Evolutionary conservation across 139 green algal species (phyloP).

Genomic region (Tetradesmus obliquus): DNA sequence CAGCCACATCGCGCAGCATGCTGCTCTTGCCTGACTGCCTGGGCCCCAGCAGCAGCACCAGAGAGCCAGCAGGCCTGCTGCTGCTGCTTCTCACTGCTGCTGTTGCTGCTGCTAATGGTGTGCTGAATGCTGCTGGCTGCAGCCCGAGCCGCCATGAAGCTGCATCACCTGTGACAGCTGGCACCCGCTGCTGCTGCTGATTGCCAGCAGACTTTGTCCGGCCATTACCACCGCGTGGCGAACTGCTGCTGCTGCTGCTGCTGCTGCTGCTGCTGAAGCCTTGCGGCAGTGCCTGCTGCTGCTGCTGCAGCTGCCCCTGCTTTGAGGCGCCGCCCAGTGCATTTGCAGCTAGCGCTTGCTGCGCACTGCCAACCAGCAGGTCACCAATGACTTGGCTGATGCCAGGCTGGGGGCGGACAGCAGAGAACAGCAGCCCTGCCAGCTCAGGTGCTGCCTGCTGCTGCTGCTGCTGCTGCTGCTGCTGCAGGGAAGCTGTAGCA

Average conservation of each 20-base stretch:
- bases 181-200: neutral
- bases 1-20: slow-evolving; percentile 11
- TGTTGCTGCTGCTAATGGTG: neutral
- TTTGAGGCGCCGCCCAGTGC: neutral
- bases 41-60: slow-evolving; percentile 22
- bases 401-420: neutral
- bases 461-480: slow-evolving; percentile 1
- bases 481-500: neutral
- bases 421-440: neutral
- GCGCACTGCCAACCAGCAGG: neutral
- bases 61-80: neutral
- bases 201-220: neutral
- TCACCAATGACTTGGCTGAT: neutral
- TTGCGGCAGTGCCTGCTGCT: too few species aligned
- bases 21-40: neutral
- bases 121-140: neutral
- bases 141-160: slow-evolving; percentile 4
- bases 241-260: neutral
- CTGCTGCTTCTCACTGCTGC: neutral
- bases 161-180: neutral
- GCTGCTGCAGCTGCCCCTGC: too few species aligned
- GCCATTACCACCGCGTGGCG: too few species aligned
- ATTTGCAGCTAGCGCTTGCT: neutral
- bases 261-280: neutral
- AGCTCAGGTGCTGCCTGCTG: neutral